These are phyloP conservation scores for Bipolaris bicolor DNA, from an alignment of 2,329 filamentous ascomycete species.

Conservation along the genomic window DNA sequence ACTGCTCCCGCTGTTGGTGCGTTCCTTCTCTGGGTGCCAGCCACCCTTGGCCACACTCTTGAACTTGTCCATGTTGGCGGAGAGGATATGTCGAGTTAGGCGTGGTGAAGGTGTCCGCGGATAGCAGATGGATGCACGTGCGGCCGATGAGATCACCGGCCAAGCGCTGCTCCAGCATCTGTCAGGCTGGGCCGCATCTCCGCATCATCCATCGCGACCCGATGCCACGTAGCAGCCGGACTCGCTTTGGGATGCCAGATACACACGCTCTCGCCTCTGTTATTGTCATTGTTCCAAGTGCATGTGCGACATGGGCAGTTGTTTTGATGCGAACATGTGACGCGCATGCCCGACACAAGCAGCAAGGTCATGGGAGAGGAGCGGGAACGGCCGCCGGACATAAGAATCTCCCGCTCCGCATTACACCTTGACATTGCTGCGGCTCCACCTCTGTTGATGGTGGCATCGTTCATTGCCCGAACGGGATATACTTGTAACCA, in stretches of 20 bases:
- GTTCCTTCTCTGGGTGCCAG: constrained; percentile 53
- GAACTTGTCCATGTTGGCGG: constrained; percentile 41
- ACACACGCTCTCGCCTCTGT: background rate
- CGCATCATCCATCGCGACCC: background rate
- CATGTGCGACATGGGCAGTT: background rate
- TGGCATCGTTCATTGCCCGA: constrained; percentile 3
- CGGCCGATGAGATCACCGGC: constrained; percentile 34
- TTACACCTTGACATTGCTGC: constrained; percentile 5
- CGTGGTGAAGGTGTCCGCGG: constrained; percentile 18
- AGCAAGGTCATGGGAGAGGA: background rate
- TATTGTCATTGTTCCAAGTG: background rate
- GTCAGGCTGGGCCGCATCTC: constrained; percentile 4
- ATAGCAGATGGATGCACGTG: constrained; percentile 14
- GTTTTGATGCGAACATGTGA: background rate
- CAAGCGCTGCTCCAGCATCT: constrained; percentile 18
- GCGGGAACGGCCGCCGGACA: background rate
- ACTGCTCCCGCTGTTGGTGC: constrained; percentile 12
- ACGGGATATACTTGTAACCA: constrained; percentile 1
- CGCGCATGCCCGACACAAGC: background rate
- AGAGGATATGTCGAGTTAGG: constrained; percentile 11
- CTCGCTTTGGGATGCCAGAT: background rate
- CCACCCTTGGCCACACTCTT: constrained; percentile 55
- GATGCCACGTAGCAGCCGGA: background rate
- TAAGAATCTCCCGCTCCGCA: constrained; percentile 2
- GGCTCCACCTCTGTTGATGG: background rate